These are phyloP conservation scores for Yamadazyma pseudoaaseri DNA, from an alignment of 1,139 yeast genomes.

Conservation along the genomic window DNA sequence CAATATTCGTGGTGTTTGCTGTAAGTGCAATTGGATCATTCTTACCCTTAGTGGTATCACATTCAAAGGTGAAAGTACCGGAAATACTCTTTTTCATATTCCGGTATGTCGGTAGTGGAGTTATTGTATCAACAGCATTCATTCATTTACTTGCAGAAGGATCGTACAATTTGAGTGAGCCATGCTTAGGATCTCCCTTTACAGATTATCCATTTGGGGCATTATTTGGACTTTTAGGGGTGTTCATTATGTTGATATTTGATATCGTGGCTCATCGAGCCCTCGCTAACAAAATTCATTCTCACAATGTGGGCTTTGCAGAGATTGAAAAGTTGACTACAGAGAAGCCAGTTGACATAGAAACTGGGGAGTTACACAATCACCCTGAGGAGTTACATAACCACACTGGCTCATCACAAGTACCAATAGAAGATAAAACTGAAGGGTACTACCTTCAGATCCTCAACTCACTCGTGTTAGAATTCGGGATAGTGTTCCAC, in stretches of 20 bases:
- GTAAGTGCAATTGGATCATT: slow-evolving; percentile 34
- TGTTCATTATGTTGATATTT: slow-evolving; percentile 29
- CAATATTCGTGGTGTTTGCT: slow-evolving; percentile 30
- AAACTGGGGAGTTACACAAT: neutral
- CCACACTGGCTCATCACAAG: no score
- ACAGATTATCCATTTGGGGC: slow-evolving; percentile 35
- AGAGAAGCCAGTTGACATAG: neutral
- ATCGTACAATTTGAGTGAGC: slow-evolving; percentile 20
- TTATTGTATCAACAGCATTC: slow-evolving; percentile 36
- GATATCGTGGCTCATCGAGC: slow-evolving; percentile 27
- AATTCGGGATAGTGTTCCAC: slow-evolving; percentile 41
- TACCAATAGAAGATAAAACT: neutral
- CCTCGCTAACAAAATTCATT: slow-evolving; percentile 12
- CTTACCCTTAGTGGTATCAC: slow-evolving; percentile 26
- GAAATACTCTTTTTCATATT: slow-evolving; percentile 26
- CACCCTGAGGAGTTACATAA: neutral
- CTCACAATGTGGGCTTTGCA: slow-evolving; percentile 1
- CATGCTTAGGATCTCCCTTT: slow-evolving; percentile 30
- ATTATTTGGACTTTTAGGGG: slow-evolving; percentile 33
- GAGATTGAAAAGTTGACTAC: neutral
- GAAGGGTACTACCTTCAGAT: slow-evolving; percentile 16
- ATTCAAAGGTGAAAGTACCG: slow-evolving; percentile 22
- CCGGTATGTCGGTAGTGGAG: slow-evolving; percentile 33
- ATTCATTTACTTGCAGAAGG: slow-evolving; percentile 35
- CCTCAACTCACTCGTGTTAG: slow-evolving; percentile 28